These are phyloP conservation scores for Sindora glabra DNA, from an alignment of 306 rosid species.

Conservation along the genomic window DNA sequence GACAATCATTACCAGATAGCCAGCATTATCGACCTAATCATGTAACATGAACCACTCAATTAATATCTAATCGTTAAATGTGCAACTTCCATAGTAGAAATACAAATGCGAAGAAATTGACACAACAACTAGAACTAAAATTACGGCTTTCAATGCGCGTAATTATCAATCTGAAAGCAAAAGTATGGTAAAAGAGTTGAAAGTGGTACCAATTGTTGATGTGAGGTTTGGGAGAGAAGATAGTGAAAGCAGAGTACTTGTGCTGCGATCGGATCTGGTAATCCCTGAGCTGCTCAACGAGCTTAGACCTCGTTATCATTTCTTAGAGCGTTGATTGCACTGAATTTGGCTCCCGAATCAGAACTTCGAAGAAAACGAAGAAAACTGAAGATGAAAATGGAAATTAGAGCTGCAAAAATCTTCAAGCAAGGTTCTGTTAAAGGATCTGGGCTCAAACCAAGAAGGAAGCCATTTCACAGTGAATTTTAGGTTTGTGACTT, in stretches of 20 bases:
- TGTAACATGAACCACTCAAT: too few species aligned
- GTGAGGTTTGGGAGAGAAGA: slow-evolving; percentile 59
- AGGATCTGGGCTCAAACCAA: not conserved
- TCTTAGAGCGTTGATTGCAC: slow-evolving; percentile 2
- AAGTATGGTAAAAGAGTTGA: not conserved
- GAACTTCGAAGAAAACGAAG: not conserved
- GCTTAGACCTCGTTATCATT: slow-evolving; percentile 54
- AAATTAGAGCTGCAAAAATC: not conserved
- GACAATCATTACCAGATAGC: not conserved
- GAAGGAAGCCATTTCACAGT: not conserved
- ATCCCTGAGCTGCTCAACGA: slow-evolving; percentile 65
- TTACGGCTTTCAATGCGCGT: not conserved
- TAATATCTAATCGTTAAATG: too few species aligned
- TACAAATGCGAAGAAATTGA: too few species aligned
- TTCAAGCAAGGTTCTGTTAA: not conserved
- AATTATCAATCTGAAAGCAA: not conserved
- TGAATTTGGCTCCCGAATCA: not conserved
- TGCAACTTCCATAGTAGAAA: too few species aligned
- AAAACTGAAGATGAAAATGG: not conserved
- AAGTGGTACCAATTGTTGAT: slow-evolving; percentile 35
- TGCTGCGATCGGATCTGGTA: slow-evolving; percentile 61
- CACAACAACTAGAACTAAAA: not conserved
- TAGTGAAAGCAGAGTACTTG: slow-evolving; percentile 36
- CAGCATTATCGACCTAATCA: not conserved
- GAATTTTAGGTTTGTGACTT: not conserved